Conservation (phyloP, 2,329 filamentous ascomycete genomes). For the Penicillium digitatum region DNA sequence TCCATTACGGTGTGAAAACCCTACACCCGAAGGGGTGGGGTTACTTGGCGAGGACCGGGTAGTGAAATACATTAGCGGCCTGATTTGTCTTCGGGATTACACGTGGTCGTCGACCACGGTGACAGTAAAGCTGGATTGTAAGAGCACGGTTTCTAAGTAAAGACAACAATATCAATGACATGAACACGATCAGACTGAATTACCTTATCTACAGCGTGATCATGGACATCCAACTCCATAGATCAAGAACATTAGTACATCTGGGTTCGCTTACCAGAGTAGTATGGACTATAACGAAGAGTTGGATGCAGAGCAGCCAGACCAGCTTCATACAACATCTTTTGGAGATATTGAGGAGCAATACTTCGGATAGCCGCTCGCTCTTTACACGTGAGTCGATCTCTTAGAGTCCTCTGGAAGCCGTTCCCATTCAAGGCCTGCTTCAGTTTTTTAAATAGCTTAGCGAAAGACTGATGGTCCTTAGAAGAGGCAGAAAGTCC, state of each 20-base stretch:
- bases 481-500: background rate
- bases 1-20: too few species aligned
- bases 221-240: background rate
- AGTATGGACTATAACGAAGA: background rate
- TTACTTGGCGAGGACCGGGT: too few species aligned
- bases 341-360: background rate
- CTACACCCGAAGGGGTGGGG: too few species aligned
- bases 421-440: background rate
- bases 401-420: background rate
- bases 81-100: too few species aligned
- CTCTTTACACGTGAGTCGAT: background rate
- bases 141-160: background rate
- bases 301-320: background rate
- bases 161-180: background rate
- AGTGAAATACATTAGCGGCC: too few species aligned
- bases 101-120: too few species aligned
- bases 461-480: background rate
- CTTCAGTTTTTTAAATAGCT: background rate
- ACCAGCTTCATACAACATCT: background rate
- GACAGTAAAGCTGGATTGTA: too few species aligned
- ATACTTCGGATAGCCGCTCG: background rate
- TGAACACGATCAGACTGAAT: background rate
- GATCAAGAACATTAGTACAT: background rate
- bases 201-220: background rate
- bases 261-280: background rate